Percentiles rank a stretch among this genome's conserved stretches.
Evolutionary conservation across 129 eudicot species (phyloP).

Genomic region (Dittrichia graveolens): DNA sequence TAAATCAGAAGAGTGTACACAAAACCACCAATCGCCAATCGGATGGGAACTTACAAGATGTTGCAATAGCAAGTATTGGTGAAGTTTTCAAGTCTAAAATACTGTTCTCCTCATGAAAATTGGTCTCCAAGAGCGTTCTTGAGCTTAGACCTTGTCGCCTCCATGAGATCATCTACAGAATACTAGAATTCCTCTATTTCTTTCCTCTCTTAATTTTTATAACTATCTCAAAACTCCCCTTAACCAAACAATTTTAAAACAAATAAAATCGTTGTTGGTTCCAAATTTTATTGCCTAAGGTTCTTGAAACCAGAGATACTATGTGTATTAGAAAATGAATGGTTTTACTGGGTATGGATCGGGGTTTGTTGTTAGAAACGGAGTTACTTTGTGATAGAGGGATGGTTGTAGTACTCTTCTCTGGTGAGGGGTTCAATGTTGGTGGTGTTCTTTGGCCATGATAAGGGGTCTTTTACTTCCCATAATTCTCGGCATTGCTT

Average conservation of each 20-base stretch:
- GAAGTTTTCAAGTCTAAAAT: constrained; percentile 82
- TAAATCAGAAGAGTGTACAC: constrained; percentile 3
- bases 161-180: constrained; percentile 70
- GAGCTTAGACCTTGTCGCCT: constrained; percentile 82
- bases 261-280: background rate
- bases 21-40: background rate
- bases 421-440: no score
- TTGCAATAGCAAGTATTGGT: constrained; percentile 92
- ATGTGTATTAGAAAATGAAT: background rate
- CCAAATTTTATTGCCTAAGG: constrained; percentile 13
- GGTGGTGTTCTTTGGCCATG: no score
- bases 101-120: constrained; percentile 85
- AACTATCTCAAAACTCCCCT: background rate
- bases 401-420: no score
- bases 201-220: background rate
- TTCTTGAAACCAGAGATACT: background rate
- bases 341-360: constrained; percentile 16
- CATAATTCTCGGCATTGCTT: constrained; percentile 20
- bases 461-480: no score
- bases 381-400: background rate
- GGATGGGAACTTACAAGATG: constrained; percentile 60
- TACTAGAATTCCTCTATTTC: constrained; percentile 62
- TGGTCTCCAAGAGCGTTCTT: constrained; percentile 95
- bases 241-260: constrained; percentile 3
- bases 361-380: background rate